These are phyloP conservation scores for Fusarium clavum DNA, from an alignment of 2,329 filamentous ascomycete genomes.

Conservation along the genomic window DNA sequence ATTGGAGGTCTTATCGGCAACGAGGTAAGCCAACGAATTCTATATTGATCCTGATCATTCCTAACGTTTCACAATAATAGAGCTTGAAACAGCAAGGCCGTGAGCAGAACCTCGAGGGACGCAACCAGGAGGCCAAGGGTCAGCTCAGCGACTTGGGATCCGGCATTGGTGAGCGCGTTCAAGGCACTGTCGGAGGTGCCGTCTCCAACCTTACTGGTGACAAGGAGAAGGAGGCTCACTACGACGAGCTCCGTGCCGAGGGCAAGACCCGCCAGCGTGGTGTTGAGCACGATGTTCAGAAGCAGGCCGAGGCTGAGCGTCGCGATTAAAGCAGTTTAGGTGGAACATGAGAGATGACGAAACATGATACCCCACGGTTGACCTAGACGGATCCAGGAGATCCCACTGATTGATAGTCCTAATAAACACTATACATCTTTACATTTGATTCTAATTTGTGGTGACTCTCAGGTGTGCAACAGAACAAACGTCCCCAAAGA, in stretches of 20 bases:
- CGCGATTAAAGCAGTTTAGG: conserved; percentile 22
- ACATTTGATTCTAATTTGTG: background rate
- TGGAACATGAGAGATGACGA: conserved; percentile 17
- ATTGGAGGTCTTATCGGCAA: conserved; percentile 80
- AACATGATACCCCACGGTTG: conserved; percentile 38
- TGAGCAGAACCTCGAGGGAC: conserved; percentile 82
- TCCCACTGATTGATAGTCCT: conserved; percentile 12
- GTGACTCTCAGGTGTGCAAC: background rate
- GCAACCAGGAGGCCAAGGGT: conserved; percentile 84
- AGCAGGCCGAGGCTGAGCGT: conserved; percentile 68
- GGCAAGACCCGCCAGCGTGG: conserved; percentile 88
- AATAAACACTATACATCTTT: conserved; percentile 20
- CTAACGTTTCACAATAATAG: conserved; percentile 54
- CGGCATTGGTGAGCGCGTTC: conserved; percentile 74
- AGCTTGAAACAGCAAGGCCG: conserved; percentile 77
- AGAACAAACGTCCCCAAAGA: background rate
- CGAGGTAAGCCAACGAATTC: conserved; percentile 61
- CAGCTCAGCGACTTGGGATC: conserved; percentile 79
- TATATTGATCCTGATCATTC: background rate
- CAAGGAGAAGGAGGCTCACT: conserved; percentile 70
- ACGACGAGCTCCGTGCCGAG: conserved; percentile 77
- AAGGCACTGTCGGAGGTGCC: conserved; percentile 77
- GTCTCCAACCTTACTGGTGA: conserved; percentile 81
- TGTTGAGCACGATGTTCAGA: conserved; percentile 83
- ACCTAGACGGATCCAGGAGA: conserved; percentile 21